phyloP scores from a whole-genome alignment of 352 stramenopile species.

The Globisporangium emineosum region DNA sequence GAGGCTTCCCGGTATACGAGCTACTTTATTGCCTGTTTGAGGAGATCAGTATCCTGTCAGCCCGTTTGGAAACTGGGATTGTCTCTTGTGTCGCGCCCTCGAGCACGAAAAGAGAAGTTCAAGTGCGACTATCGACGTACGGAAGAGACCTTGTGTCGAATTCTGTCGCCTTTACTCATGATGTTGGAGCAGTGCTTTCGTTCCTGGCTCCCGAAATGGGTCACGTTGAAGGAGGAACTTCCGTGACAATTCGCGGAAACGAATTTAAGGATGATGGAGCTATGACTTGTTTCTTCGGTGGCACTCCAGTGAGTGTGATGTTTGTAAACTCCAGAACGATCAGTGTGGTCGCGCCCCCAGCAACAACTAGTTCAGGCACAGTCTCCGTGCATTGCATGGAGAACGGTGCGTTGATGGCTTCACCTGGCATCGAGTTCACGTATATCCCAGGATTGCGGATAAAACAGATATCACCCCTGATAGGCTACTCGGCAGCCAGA shows the following conservation, averaged over 20 bases:
- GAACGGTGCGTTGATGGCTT: background rate
- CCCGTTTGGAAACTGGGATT: background rate
- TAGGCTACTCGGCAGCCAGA: background rate
- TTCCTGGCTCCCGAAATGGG: background rate
- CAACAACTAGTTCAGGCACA: background rate
- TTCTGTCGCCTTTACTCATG: slow-evolving; percentile 5
- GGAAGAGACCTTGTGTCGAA: slow-evolving; percentile 3
- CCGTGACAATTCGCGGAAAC: slow-evolving; percentile 10
- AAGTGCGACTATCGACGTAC: slow-evolving; percentile 5
- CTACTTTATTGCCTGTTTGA: slow-evolving; percentile 13
- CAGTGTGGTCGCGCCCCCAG: background rate
- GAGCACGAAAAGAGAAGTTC: background rate
- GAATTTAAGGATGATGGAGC: background rate
- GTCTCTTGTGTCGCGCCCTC: background rate
- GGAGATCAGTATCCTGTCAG: background rate
- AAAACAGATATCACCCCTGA: slow-evolving; percentile 2
- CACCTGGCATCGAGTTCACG: slow-evolving; percentile 5
- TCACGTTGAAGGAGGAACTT: slow-evolving; percentile 10
- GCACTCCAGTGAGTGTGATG: background rate
- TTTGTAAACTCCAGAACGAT: slow-evolving; percentile 13
- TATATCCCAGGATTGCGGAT: slow-evolving; percentile 2
- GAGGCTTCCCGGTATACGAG: slow-evolving; percentile 3
- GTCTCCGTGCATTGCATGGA: slow-evolving; percentile 4
- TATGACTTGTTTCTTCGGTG: slow-evolving; percentile 4
- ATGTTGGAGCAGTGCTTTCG: background rate